These are phyloP conservation scores for Sugiyamaella castrensis DNA, from an alignment of 1,139 yeast species.

Conservation along the genomic window DNA sequence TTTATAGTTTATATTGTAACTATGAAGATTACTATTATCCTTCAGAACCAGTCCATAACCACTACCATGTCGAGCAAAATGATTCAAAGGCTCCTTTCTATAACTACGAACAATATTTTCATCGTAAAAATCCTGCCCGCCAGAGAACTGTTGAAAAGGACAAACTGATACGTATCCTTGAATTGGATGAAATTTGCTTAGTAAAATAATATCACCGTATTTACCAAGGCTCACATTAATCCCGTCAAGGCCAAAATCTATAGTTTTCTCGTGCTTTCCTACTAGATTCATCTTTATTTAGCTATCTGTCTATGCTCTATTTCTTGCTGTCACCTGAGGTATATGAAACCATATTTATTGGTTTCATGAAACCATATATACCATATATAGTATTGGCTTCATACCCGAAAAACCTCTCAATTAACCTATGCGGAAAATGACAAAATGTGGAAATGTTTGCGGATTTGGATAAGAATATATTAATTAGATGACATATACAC, in stretches of 20 bases:
- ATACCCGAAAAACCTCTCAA: too few relatives aligned
- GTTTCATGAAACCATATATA: too few relatives aligned
- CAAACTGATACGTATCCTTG: slow-evolving; percentile 5
- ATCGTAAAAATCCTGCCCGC: slow-evolving; percentile 9
- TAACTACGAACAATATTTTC: slow-evolving; percentile 5
- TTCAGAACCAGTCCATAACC: slow-evolving; percentile 8
- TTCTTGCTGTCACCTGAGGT: background rate
- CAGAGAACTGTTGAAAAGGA: slow-evolving; percentile 9
- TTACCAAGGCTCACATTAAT: slow-evolving; percentile 8
- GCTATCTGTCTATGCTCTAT: background rate
- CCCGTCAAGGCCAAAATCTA: slow-evolving; percentile 11
- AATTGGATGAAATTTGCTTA: slow-evolving; percentile 8
- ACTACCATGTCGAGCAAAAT: slow-evolving; percentile 6
- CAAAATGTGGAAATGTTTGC: too few relatives aligned
- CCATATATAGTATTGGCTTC: too few relatives aligned
- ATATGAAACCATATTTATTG: too few relatives aligned
- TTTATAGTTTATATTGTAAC: too few relatives aligned
- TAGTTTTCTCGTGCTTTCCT: slow-evolving; percentile 7
- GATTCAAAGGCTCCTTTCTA: slow-evolving; percentile 8
- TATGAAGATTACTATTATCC: background rate
- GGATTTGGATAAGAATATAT: too few relatives aligned
- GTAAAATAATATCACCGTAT: slow-evolving; percentile 5
- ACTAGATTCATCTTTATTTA: background rate
- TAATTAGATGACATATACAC: too few relatives aligned
- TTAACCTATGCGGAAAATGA: too few relatives aligned